Base-by-base conservation (phyloP, 495 filamentous ascomycete species). In the Aspergillus wentii region DNA sequence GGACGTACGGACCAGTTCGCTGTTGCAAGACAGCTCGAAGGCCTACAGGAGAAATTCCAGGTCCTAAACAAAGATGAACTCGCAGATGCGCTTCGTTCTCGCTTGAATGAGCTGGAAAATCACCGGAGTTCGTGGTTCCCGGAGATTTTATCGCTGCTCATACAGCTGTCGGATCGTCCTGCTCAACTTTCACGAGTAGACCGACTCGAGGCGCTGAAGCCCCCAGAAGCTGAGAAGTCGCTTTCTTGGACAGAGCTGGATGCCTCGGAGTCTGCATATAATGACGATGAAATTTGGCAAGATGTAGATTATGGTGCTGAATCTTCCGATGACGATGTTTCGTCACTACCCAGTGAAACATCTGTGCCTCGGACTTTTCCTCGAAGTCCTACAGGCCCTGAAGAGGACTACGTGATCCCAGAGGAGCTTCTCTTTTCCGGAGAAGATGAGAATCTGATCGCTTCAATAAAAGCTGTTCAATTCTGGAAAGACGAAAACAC, bases 1-100 rank as follows among this genome's bases (percentile, higher is more conserved):
- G 68, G 67, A 15, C 79, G 88, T 22, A 87, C 82, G 0, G 92
- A 96, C 63, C 91, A 94, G 50, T 98, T 96, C 55, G 86, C 87
- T 20, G 79, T 95, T 9, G 62, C 76, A 17, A 72, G 74, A 13
- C 79, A 75, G 22, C 72, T 94, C 4, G 76, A 82, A 16, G 92
- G 92, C 3, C 69, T 94, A 13, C 84, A 88, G 44, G 92, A 98
- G 60, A 91, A 91, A 49, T 94, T 94, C 56, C 75, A 78, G 26
- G 71, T 96, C 32, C 68, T 85, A 20, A 80, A 84, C 57, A 74
- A 80, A 40, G 89, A 95, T 54, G 76, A 80, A 11, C 59, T 95
- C 17, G 88, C 86, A n/a, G 80, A 88, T 44, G 87, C 85, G 6
- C 69, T 96, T 9, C 62, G 71, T 15, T 52, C 57, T 15, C 80